Percentiles rank a stretch among this genome's conserved stretches.
Evolutionary conservation across 2,329 filamentous ascomycete species (phyloP).

Genomic region (Botryotinia calthae): DNA sequence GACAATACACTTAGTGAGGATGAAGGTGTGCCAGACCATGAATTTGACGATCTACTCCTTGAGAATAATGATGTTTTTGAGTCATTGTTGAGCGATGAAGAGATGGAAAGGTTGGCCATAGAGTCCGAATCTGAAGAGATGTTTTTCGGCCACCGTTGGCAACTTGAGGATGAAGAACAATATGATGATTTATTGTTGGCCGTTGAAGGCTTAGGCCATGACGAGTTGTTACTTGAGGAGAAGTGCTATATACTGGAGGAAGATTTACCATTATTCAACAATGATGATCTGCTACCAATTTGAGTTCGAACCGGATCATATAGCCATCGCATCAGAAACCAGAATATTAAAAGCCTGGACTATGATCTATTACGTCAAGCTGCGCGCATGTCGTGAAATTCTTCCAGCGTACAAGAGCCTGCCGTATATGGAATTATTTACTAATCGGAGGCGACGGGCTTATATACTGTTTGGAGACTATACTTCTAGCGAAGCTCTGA

Average conservation of each 20-base stretch:
- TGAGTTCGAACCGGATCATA: background rate
- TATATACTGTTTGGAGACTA: background rate
- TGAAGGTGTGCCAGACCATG: background rate
- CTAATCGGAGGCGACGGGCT: background rate
- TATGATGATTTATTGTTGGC: conserved; percentile 17
- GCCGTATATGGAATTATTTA: background rate
- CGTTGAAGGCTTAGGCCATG: background rate
- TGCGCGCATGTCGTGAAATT: too few species aligned
- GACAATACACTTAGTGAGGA: conserved; percentile 11
- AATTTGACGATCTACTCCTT: conserved; percentile 27
- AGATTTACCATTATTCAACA: background rate
- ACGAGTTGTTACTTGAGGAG: conserved; percentile 2
- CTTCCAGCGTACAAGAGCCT: background rate
- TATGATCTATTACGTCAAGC: background rate
- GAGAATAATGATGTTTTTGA: conserved; percentile 16
- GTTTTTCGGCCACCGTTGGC: conserved; percentile 25
- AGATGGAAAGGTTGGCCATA: conserved; percentile 24
- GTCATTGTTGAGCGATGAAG: conserved; percentile 21
- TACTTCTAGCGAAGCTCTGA: background rate
- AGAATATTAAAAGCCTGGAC: background rate
- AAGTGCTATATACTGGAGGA: background rate
- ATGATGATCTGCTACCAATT: conserved; percentile 13
- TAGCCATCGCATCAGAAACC: background rate
- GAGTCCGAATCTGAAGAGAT: conserved; percentile 30
- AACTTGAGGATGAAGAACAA: conserved; percentile 11